These are phyloP conservation scores for Calonectria naviculata DNA, from an alignment of 2,329 filamentous ascomycete genomes.

Conservation along the genomic window DNA sequence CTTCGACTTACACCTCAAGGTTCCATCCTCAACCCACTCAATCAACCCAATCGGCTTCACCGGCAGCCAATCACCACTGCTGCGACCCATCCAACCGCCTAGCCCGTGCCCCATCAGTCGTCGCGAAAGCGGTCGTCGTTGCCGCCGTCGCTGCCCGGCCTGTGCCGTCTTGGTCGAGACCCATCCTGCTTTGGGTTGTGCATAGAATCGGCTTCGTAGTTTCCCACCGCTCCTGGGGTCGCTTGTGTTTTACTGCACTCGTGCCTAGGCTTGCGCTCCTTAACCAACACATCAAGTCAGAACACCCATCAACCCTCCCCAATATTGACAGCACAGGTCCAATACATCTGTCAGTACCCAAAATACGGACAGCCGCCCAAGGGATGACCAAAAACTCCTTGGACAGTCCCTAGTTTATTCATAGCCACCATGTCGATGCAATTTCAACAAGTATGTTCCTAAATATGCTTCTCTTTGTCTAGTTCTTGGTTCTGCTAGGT, in stretches of 20 bases:
- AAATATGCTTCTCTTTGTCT: neutral
- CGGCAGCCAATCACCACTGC: constrained; percentile 20
- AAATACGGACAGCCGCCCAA: neutral
- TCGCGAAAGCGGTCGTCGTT: constrained; percentile 11
- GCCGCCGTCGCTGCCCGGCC: neutral
- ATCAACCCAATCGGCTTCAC: constrained; percentile 10
- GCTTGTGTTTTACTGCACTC: neutral
- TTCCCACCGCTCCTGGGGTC: neutral
- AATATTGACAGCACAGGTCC: neutral
- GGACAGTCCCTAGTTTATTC: neutral
- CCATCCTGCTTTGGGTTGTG: constrained; percentile 5
- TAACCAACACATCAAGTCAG: neutral
- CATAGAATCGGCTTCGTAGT: neutral
- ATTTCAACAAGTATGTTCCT: constrained; percentile 36
- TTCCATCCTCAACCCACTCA: constrained; percentile 22
- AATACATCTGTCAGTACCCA: neutral
- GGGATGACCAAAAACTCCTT: constrained; percentile 6
- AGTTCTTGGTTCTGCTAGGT: neutral
- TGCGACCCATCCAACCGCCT: constrained; percentile 9
- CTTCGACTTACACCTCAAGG: constrained; percentile 15
- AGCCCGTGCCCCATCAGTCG: constrained; percentile 2
- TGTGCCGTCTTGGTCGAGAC: constrained; percentile 12
- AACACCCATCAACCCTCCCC: neutral
- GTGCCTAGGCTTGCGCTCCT: neutral
- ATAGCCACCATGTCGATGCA: constrained; percentile 36